Base-by-base conservation (phyloP, 2,329 filamentous ascomycete species). In the Penicillium sp. region DNA sequence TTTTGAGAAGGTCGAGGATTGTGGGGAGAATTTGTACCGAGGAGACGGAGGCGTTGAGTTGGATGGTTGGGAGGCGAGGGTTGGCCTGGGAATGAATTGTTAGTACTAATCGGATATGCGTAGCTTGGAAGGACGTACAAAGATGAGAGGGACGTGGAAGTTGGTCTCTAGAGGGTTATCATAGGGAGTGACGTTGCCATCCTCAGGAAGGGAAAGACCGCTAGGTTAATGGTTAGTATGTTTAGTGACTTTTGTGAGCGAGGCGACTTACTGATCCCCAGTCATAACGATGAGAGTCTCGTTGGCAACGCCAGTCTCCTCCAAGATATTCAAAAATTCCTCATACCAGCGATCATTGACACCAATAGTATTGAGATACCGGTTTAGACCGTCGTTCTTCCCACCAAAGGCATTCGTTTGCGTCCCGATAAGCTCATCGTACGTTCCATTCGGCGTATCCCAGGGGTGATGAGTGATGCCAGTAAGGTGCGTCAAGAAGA, bases 1-100 rank as follows among this genome's bases (percentile, higher is more conserved):
- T 71, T 47, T 78, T 67, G 20, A 82, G 71, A 1, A 82, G 74
- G 62, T 82, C 80, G 8, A 82, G 75, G 51, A 82, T 74, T 2
- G 79, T 82, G 2, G 80, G 80, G 2, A 82, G 62, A 52, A 82
- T 79, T 45, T 78, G 75, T 3, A 64, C 60, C 1, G 67, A 67
- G 6, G 59, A 56, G 11, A 69, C 63, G 7, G 68, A 60, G n/a
- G 63, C 55, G 38, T 62, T 63, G 34, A 71, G 58, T 50, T 64
- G 57, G 25, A 71, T 62, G 1, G 56, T 20, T 0, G 69, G 68
- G 12, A 71, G 54, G 25, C 67, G 62, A 5, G 69, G 69, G 57
- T 71, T 68, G 39, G 69, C 60, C 57, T 60, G 10, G 17, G n/a
- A 4, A 17, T 25, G 0, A 6, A 14, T 15, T 3, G 38, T 53